A percentile compares a stretch with the other conserved stretches of the same genome.
Evolutionary conservation across 306 rosid species (phyloP).

Genomic region (Vigna reflexopilosa): DNA sequence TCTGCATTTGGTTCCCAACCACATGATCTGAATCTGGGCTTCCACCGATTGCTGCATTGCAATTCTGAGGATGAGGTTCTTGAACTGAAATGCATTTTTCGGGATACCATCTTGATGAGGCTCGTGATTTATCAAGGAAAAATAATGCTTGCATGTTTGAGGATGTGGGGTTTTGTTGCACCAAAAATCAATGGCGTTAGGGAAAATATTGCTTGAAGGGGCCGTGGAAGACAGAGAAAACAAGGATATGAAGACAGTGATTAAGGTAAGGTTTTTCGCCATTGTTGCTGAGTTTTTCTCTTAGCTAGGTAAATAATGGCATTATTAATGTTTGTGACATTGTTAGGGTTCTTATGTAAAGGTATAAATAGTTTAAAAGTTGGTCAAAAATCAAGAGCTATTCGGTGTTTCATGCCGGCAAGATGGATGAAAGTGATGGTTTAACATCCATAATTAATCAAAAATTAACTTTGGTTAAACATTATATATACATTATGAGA

Average conservation of each 20-base stretch:
- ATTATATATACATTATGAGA: too few relatives aligned
- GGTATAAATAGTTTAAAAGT: not conserved
- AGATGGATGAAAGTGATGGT: conserved; percentile 10
- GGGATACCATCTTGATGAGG: conserved; percentile 27
- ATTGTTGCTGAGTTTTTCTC: conserved; percentile 20
- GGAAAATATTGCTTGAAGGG: conserved; percentile 17
- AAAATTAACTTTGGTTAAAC: too few relatives aligned
- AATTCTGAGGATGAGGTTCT: conserved; percentile 38
- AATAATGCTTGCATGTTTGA: conserved; percentile 53
- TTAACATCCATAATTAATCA: not conserved
- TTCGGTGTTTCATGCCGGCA: conserved; percentile 26
- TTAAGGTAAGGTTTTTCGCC: conserved; percentile 37
- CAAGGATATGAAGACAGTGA: conserved; percentile 38
- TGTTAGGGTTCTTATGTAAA: not conserved
- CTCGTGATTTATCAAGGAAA: conserved; percentile 14
- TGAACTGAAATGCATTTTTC: conserved; percentile 50
- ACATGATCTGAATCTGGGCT: conserved; percentile 46
- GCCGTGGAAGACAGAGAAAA: conserved; percentile 39
- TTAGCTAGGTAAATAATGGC: not conserved
- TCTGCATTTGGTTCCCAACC: conserved; percentile 54
- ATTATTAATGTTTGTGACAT: not conserved
- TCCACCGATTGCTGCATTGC: conserved; percentile 51
- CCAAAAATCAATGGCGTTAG: conserved; percentile 51
- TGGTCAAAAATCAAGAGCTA: not conserved
- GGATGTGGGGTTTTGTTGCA: conserved; percentile 67